A percentile compares a stretch with the other conserved stretches of the same genome.
Evolutionary conservation across 495 filamentous ascomycete genomes (phyloP).

Genomic region (Friedmanniomyces simplex): DNA sequence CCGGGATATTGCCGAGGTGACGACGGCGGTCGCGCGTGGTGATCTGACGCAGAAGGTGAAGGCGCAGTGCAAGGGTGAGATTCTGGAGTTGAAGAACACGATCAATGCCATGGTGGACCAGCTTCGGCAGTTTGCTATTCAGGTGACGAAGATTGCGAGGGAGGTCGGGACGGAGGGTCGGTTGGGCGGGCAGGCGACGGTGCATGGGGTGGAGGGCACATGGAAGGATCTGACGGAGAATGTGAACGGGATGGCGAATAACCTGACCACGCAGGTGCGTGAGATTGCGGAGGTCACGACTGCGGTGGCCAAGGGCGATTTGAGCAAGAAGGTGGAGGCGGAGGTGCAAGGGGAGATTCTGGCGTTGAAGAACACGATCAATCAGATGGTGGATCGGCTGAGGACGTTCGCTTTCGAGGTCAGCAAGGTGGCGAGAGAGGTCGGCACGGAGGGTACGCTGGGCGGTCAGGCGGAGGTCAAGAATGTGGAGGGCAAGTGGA

Average conservation of each 20-base stretch:
- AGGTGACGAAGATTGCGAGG: slow-evolving; percentile 95
- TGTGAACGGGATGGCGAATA: slow-evolving; percentile 98
- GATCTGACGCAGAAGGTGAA: slow-evolving; percentile 95
- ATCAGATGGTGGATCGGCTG: slow-evolving; percentile 96
- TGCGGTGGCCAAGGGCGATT: slow-evolving; percentile 86
- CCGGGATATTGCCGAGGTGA: slow-evolving; percentile 95
- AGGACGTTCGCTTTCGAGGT: slow-evolving; percentile 97
- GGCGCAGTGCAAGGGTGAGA: slow-evolving; percentile 94
- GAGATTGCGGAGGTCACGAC: slow-evolving; percentile 98
- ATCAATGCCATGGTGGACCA: slow-evolving; percentile 99
- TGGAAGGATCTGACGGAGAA: slow-evolving; percentile 97
- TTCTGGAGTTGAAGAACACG: slow-evolving; percentile 87
- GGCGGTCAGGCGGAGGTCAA: slow-evolving; percentile 94
- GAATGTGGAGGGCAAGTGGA: slow-evolving; percentile 98
- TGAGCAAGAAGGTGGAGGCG: slow-evolving; percentile 91
- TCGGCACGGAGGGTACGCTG: slow-evolving; percentile 92
- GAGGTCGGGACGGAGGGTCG: slow-evolving; percentile 96
- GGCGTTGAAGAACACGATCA: slow-evolving; percentile 93
- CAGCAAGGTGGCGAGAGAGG: slow-evolving; percentile 95
- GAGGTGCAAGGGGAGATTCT: slow-evolving; percentile 95
- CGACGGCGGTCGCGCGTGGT: slow-evolving; percentile 93
- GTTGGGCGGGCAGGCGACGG: slow-evolving; percentile 89
- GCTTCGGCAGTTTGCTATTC: slow-evolving; percentile 88
- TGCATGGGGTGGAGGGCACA: slow-evolving; percentile 94
- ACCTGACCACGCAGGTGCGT: slow-evolving; percentile 93